A percentile compares a stretch with the other conserved stretches of the same genome.
These are phyloP conservation scores for Wickerhamiella musiphila DNA, from an alignment of 805 yeast species.

Conservation along the genomic window DNA sequence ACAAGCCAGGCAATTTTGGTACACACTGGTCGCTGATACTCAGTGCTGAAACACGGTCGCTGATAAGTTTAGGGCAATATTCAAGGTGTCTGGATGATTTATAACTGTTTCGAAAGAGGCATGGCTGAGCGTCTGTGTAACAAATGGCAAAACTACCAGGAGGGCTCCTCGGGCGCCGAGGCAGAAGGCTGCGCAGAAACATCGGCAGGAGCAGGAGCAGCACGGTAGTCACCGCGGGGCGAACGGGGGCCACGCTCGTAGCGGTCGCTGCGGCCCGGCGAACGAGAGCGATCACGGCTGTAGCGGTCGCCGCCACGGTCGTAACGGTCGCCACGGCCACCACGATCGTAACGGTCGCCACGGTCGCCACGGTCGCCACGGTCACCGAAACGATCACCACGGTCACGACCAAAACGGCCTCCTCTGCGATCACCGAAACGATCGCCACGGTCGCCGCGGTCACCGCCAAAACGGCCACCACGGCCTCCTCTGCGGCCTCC, in stretches of 20 bases:
- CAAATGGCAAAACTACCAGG: no score
- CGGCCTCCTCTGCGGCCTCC: conserved; percentile 27
- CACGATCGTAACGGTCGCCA: conserved; percentile 8
- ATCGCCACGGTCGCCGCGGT: conserved; percentile 14
- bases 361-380: conserved; percentile 15
- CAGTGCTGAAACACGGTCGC: no score
- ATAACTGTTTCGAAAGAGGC: no score
- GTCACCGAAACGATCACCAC: conserved; percentile 28
- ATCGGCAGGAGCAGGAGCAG: conserved; percentile 10
- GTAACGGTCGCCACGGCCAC: conserved; percentile 5
- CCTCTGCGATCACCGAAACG: conserved; percentile 24
- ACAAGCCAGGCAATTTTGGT: no score
- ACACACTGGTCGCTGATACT: no score
- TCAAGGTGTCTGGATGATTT: no score
- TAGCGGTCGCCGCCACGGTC: conserved; percentile 1
- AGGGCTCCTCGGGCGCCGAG: conserved; percentile 2
- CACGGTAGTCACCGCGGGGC: conserved; percentile 10
- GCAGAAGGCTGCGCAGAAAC: conserved; percentile 14
- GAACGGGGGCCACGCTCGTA: conserved; percentile 9
- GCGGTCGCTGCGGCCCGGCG: conserved; percentile 6
- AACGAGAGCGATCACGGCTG: conserved; percentile 1
- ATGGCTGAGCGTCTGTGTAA: no score
- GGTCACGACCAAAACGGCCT: conserved; percentile 25
- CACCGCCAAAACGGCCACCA: conserved; percentile 29
- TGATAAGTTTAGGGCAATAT: no score